Percentiles rank a stretch among this genome's conserved stretches.
Evolutionary conservation across 805 yeast species (phyloP).

Genomic region (Starmerella lactis-condensi): DNA sequence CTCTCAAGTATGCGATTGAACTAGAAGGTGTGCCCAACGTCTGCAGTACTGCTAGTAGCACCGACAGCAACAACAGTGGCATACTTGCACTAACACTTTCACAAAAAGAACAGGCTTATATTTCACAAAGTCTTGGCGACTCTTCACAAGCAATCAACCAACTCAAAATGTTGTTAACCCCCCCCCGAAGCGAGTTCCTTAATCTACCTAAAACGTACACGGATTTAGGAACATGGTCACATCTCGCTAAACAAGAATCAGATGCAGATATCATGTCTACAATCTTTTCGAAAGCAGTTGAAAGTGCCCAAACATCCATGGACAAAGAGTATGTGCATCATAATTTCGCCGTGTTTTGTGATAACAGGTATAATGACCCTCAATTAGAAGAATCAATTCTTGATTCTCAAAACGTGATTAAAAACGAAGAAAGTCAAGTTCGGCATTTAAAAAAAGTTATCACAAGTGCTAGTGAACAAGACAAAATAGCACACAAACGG

Average conservation of each 20-base stretch:
- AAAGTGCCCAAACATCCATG: slow-evolving; percentile 1
- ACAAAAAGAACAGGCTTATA: slow-evolving; percentile 10
- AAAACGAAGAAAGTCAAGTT: slow-evolving; percentile 21
- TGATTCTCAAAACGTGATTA: slow-evolving; percentile 8
- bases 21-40: too few species aligned
- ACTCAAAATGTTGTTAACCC: too few species aligned
- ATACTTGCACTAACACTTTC: slow-evolving; percentile 34
- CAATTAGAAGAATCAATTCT: slow-evolving; percentile 22
- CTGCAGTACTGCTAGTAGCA: not conserved
- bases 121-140: not conserved
- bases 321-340: slow-evolving; percentile 32
- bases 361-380: slow-evolving; percentile 10
- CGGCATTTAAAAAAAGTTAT: slow-evolving; percentile 2
- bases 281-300: slow-evolving; percentile 35
- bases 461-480: slow-evolving; percentile 23
- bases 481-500: slow-evolving; percentile 32
- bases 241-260: slow-evolving; percentile 50
- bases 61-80: not conserved
- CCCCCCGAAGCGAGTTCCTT: too few species aligned
- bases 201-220: slow-evolving; percentile 12
- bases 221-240: slow-evolving; percentile 40
- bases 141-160: not conserved
- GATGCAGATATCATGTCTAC: slow-evolving; percentile 38
- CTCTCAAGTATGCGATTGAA: too few species aligned
- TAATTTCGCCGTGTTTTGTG: slow-evolving; percentile 52